Conservation (phyloP, 305 asterid species). For the Plantago coronopus region DNA sequence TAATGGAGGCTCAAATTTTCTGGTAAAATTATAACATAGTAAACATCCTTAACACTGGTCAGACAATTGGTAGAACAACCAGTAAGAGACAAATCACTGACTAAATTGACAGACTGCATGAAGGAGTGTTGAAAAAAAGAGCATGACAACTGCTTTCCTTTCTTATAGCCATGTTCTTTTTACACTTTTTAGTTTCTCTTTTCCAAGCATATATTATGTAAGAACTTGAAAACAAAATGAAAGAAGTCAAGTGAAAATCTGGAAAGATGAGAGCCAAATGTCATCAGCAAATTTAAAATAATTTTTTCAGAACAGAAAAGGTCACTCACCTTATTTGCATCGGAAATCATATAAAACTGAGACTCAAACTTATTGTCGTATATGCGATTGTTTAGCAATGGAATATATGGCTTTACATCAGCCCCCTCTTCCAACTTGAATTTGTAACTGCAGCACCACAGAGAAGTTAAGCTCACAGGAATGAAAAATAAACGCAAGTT, state of each 20-base stretch:
- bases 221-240: neutral
- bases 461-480: constrained; percentile 18
- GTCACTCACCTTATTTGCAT: constrained; percentile 74
- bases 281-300: constrained; percentile 10
- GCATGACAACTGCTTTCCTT: no score
- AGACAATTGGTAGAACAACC: neutral
- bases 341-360: constrained; percentile 95
- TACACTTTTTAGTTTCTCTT: no score
- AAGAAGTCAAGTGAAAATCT: neutral
- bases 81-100: no score
- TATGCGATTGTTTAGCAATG: constrained; percentile 86
- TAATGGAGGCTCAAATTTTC: neutral
- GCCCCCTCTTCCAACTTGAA: constrained; percentile 85
- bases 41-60: neutral
- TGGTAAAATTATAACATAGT: neutral
- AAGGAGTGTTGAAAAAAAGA: no score
- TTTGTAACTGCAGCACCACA: constrained; percentile 71
- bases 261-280: constrained; percentile 14
- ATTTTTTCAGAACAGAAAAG: constrained; percentile 12
- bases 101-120: no score
- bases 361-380: constrained; percentile 96
- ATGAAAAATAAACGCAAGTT: constrained; percentile 16
- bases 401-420: constrained; percentile 82
- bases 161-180: no score
- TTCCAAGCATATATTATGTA: neutral